Conservation (phyloP, 352 stramenopile genomes). For the Blastocystis sp. region DNA sequence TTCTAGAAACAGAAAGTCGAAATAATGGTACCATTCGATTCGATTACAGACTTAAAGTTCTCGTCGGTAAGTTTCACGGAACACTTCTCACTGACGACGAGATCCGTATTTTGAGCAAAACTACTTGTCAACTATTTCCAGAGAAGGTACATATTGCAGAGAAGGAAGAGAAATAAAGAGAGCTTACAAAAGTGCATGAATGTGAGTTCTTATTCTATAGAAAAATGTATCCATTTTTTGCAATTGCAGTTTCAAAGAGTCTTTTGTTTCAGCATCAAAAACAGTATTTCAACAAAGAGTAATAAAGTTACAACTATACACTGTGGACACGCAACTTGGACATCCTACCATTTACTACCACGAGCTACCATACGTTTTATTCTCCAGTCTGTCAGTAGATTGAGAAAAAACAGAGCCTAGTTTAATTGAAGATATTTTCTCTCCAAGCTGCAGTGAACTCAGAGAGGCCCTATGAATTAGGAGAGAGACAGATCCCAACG, state of each 20-base stretch:
- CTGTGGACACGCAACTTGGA: background rate
- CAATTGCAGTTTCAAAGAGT: background rate
- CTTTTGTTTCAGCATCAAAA: background rate
- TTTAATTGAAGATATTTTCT: conserved; percentile 13
- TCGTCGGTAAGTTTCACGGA: conserved; percentile 11
- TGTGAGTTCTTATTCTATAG: background rate
- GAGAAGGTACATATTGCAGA: background rate
- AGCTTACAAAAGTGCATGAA: background rate
- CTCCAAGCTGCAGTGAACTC: conserved; percentile 28
- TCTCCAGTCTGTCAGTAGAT: background rate
- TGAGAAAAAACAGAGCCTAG: background rate
- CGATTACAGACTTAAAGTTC: conserved; percentile 49
- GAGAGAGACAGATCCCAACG: background rate
- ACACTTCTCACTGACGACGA: conserved; percentile 20
- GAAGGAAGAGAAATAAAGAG: background rate
- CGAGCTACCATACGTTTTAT: background rate
- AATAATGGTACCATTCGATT: conserved; percentile 8
- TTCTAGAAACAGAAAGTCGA: background rate
- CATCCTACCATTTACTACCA: background rate
- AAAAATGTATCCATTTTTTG: background rate
- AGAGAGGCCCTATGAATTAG: background rate
- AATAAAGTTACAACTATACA: background rate
- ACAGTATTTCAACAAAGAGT: background rate
- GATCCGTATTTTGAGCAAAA: background rate
- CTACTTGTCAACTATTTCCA: background rate